Base-by-base conservation (phyloP, 169 alveolate genomes). In the Plasmodium reichenowi region DNA sequence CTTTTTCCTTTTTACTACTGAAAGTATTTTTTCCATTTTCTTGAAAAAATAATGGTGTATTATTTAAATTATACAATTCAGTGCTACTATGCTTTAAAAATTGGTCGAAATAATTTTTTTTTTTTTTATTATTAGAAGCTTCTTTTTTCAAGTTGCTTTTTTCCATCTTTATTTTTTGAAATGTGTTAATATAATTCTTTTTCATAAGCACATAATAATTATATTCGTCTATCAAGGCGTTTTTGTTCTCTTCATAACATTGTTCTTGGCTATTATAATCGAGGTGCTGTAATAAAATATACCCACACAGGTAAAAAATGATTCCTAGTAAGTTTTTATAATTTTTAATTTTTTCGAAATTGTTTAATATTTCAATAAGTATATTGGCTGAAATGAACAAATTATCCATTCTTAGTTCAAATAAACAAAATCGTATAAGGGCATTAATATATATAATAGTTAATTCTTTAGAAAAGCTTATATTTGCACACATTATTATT, bases 391-490 rank as follows among this genome's bases (percentile, higher is more conserved):
- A 29, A 38, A 52, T 48, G 62, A 71, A 67, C 0, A 66, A 4
- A 47, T 88, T 78, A 22, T 78, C 24, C 88, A 88, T 80, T 56
- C 90, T 45, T 13, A 76, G 22, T 88, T 88, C 88, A 58, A 88
- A 88, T 8, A 88, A 72, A n/a, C 90, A 70, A 48, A 88, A 38
- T 48, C 89, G 50, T 24, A 88, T 70, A 29, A 70, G 70, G 17
- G 88, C 17, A 20, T 88, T 64, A 22, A 88, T 59, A 64, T 78
- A 78, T 38, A 88, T 13, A 20, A 78, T 54, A 8, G 72, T 62
- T 2, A 88, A 22, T 4, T 78, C 17, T 9, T 60, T 88, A 6
- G 87, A 68, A 22, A 72, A 78, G 17, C 93, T 76, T 12, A 88
- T 74, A 52, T 72, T 60, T 72, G 86, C 83, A 50, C 90, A 88